Base-by-base conservation (phyloP, 2,329 filamentous ascomycete genomes). In the Fusarium sp. region DNA sequence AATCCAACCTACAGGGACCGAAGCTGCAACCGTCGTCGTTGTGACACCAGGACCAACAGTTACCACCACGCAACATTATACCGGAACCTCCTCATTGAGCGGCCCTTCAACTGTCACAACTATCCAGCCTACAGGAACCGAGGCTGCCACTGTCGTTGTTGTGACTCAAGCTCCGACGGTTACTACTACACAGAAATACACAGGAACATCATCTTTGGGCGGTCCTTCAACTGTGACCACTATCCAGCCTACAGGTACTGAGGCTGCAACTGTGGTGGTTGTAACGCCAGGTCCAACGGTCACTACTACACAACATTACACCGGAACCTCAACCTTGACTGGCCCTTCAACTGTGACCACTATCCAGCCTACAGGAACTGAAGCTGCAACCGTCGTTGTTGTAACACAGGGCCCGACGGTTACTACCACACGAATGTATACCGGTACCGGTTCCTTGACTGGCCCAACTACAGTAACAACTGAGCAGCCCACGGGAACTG, bases 391-490 rank as follows among this genome's bases (percentile, higher is more conserved):
- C 4, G 36, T 58, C 2, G n/a, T 57, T 4, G 11, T 59, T 3
- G 56, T 42, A 6, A 62, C 58, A 7, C 57, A 56, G 6, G 35
- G 40, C 4, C 43, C 52, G 1, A 14, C 43, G 3, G 36, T 46
- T 0, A 62, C 56, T 13, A 62, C 29, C 10, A 61, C 41, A 1
- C 41, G 47, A 3, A 36, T 43, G 5, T 62, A 62, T 4, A 46
- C 35, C 6, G 58, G 58, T 9, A 55, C 58, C 2, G 54, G 47
- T 1, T n/a, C 20, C 13, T 17, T 62, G 17, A 29, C 36, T 2
- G 58, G 47, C 5, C 47, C 58, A 1, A 29, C 27, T 3, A 41
- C 58, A 1, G 39, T 27, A 2, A 62, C 58, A 1, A 62, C 58
- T 0, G 20, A 39, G 11, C 31, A 37, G 1, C 58, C 58, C 1